Evolutionary conservation across 305 asterid species (phyloP), one percentile per base, ranked within the genome.

Genomic region (Fraxinus ornus): DNA sequence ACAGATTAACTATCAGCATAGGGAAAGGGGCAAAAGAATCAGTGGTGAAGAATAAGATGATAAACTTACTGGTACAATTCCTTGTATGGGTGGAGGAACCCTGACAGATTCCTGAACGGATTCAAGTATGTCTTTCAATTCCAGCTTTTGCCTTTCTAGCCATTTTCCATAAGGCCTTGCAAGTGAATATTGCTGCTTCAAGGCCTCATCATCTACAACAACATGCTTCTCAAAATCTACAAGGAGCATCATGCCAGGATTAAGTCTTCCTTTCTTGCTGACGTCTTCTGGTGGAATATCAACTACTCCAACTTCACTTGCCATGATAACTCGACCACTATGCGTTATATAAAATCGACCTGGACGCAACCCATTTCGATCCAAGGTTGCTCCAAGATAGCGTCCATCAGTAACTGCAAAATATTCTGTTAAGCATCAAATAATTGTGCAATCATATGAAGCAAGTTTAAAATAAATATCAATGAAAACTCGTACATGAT

Each of bases 231-330:
- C 98, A 87, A 97, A 97, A 90, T 97, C 99, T 83, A 95, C 98
- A 76, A 97, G 95, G 85, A 97, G 99, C 99, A 97, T 97, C 98
- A 97, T 97, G 68, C 99, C 99, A 81, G 99, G 99, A 87, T 97
- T 97, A 78, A 97, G 98, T 86, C 99, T 92, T 81, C 99, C 99
- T 88, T 97, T 97, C 87, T 95, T 92, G 83, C 91, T 87, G 47
- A 97, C 97, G 86, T 97, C 99, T 86, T 92, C 98, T 8, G 98
- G 97, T 72, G 99, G 95, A 74, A 97, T 91, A 89, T 97, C 99
- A 84, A 97, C 99, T 71, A 97, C 99, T 66, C 99, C 99, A 83
- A 97, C 99, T 92, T 97, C 99, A 90, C 99, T 95, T 79, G 99
- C 99, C 99, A 97, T 97, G 75, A 97, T 85, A 78, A 97, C 99